Conservation (phyloP, 371 early-diverging fungal species). For the Circinella minor region DNA sequence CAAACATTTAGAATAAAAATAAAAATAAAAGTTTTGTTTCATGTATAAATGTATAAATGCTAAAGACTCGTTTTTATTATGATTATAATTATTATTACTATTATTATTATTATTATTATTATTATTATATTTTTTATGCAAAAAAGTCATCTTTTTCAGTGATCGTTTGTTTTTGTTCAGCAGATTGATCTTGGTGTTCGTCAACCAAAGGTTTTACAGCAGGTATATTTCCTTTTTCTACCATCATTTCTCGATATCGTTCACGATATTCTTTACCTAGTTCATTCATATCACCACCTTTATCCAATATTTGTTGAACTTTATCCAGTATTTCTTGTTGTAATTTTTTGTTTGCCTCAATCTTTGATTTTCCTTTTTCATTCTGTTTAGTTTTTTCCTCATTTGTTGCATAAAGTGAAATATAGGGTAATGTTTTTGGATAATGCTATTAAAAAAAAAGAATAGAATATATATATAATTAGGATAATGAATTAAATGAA, state of each 20-base stretch:
- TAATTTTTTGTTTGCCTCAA: slow-evolving; percentile 21
- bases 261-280: slow-evolving; percentile 36
- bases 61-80: no score
- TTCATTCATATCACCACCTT: slow-evolving; percentile 31
- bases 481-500: no score
- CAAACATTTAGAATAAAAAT: no score
- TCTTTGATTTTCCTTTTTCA: slow-evolving; percentile 26
- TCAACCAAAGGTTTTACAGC: not conserved
- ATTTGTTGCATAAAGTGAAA: slow-evolving; percentile 27
- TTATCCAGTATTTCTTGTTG: slow-evolving; percentile 30
- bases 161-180: not conserved
- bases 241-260: slow-evolving; percentile 34
- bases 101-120: not conserved
- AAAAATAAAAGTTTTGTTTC: no score
- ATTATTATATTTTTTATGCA: not conserved
- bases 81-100: no score
- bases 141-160: no score
- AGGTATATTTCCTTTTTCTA: slow-evolving; percentile 13
- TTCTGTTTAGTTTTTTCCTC: no score
- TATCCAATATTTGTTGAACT: slow-evolving; percentile 25
- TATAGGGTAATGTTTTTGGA: slow-evolving; percentile 41
- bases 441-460: slow-evolving; percentile 24
- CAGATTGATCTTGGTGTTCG: not conserved
- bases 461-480: no score
- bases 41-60: no score